Evolutionary conservation across 768 basidiomycete genomes (phyloP), one percentile per base, ranked within the genome.

Genomic region (Tephrocybe sp.): DNA sequence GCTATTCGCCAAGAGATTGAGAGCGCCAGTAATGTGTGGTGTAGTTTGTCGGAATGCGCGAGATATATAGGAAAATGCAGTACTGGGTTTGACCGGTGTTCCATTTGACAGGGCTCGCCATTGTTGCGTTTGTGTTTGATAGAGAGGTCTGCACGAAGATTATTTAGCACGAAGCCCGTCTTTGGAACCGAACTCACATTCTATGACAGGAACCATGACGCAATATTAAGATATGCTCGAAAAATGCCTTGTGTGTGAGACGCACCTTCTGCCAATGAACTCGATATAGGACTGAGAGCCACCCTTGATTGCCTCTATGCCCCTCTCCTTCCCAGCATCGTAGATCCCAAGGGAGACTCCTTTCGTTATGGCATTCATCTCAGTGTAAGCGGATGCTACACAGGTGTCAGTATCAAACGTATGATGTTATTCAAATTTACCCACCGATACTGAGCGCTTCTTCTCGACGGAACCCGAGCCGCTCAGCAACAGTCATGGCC

Each of bases 361-460:
- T 65, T 93, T 96, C 24, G 86, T 74, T 33, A 90, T 72, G 0
- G 92, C 92, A 57, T 95, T 96, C 80, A 96, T 82, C 64, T 96
- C 93, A 9, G 94, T 96, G 66, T 93, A 97, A 17, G 87, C 92
- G 42, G 92, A 90, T 4, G 94, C 95, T 93, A 21, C 17, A 6
- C 10, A 32, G 4, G 26, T 18, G 15, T 52, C 32, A 46, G 23
- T 20, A 26, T 10, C 11, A 44, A 30, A 30, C 11, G 28, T 11
- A 14, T 20, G 15, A 34, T 12, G 8, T n/a, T 25, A 23, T 36
- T 33, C 11, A 20, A 24, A 8, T 12, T 15, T 15, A 8, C 40
- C 28, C 25, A 88, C 94, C 93, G 49, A 98, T 90, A 56, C 91
- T 94, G 34, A 98, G 72, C 2, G 96, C 91, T 70, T 98, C 96